Conservation (phyloP, 495 filamentous ascomycete genomes). For the Aspergillus nanangensis region DNA sequence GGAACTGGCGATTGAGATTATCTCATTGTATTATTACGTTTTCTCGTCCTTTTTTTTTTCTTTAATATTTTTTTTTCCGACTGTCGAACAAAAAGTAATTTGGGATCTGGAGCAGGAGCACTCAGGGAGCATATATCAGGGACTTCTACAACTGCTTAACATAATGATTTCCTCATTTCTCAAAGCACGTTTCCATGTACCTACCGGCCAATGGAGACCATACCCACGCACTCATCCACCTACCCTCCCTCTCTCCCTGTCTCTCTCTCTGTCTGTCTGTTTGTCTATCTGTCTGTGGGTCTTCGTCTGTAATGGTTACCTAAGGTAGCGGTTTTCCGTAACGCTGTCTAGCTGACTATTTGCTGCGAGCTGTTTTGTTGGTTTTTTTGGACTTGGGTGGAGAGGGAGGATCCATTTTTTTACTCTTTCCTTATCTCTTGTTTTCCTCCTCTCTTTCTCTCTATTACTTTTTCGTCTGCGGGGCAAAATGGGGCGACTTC, state of each 20-base stretch:
- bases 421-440: conserved; percentile 14
- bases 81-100: background rate
- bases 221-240: conserved; percentile 29
- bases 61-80: background rate
- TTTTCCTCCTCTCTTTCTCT: conserved; percentile 10
- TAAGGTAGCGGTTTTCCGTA: too few species aligned
- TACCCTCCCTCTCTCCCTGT: conserved; percentile 18
- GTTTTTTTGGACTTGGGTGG: background rate
- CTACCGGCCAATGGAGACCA: conserved; percentile 28
- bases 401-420: conserved; percentile 10
- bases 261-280: conserved; percentile 4
- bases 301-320: too few species aligned
- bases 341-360: conserved; percentile 18
- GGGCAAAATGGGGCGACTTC: conserved; percentile 4
- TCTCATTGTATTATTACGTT: conserved; percentile 9
- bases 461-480: conserved; percentile 8
- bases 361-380: conserved; percentile 4
- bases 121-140: conserved; percentile 37
- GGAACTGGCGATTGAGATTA: conserved; percentile 63
- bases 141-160: conserved; percentile 36
- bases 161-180: conserved; percentile 22
- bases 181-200: conserved; percentile 14
- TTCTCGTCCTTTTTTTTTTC: background rate
- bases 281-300: conserved; percentile 4
- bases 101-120: conserved; percentile 39